Percentiles rank a stretch among this genome's conserved stretches.
phyloP scores from a whole-genome alignment of 2,329 filamentous ascomycete species.

The Fusarium albidum region DNA sequence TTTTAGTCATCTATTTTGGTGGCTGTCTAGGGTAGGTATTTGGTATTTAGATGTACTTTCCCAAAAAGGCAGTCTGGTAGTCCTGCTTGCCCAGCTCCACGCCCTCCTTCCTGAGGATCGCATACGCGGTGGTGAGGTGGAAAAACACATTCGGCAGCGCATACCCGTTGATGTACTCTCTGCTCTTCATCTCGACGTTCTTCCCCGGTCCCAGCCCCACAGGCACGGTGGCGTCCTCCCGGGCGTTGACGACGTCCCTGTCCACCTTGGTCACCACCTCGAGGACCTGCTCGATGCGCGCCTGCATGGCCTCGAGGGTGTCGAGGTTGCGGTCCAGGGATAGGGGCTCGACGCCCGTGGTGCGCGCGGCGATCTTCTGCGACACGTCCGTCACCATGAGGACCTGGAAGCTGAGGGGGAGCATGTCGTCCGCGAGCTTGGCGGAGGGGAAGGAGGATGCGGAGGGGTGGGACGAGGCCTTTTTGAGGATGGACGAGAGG shows the following conservation, averaged over 20 bases:
- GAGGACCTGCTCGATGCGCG: conserved; percentile 44
- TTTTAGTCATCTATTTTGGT: no score
- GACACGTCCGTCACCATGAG: conserved; percentile 41
- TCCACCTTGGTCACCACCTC: conserved; percentile 45
- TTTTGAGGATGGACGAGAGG: conserved; percentile 47
- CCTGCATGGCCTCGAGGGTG: conserved; percentile 46
- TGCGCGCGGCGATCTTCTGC: conserved; percentile 45
- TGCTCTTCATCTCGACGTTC: conserved; percentile 35
- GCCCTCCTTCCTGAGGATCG: conserved; percentile 67
- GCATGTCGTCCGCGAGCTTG: conserved; percentile 53
- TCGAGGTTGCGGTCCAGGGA: conserved; percentile 40
- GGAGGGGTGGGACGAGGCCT: conserved; percentile 46
- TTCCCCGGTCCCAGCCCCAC: conserved; percentile 44
- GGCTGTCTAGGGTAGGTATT: conserved; percentile 13
- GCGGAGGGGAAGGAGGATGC: conserved; percentile 43
- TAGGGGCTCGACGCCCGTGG: conserved; percentile 43
- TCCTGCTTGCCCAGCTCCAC: conserved; percentile 69
- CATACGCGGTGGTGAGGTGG: conserved; percentile 67
- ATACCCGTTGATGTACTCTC: conserved; percentile 57
- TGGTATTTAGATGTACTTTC: conserved; percentile 31
- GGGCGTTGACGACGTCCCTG: conserved; percentile 44
- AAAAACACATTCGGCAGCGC: conserved; percentile 70
- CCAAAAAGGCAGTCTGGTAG: conserved; percentile 53
- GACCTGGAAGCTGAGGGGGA: conserved; percentile 53
- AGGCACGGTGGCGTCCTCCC: conserved; percentile 39